Conservation (phyloP, 106 monocot species). For the Phalaenopsis aphrodite region DNA sequence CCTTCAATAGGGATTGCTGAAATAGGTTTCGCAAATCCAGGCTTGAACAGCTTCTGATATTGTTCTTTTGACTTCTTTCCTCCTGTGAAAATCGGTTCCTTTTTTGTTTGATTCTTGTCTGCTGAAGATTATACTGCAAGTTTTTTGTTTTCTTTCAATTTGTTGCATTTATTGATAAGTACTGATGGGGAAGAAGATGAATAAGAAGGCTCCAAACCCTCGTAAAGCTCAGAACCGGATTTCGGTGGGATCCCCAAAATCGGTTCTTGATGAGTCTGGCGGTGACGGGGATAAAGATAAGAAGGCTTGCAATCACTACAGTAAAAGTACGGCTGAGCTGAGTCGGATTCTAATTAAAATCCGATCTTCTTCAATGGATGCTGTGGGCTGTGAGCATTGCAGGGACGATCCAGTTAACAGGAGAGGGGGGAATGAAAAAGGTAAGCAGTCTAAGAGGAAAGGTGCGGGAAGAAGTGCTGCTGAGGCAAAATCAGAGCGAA, state of each 20-base stretch:
- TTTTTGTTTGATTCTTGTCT: neutral
- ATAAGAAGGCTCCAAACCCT: conserved; percentile 41
- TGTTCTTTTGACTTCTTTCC: neutral
- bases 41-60: neutral
- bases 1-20: neutral
- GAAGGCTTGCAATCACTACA: conserved; percentile 50
- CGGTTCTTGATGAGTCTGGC: neutral
- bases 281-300: conserved; percentile 11
- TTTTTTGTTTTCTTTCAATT: conserved; percentile 2
- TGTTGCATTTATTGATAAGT: conserved; percentile 8
- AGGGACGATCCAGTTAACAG: conserved; percentile 37
- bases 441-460: conserved; percentile 55
- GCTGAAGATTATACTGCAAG: neutral
- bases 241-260: neutral
- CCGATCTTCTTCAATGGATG: conserved; percentile 19
- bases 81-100: neutral
- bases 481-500: conserved; percentile 13
- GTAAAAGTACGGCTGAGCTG: conserved; percentile 19
- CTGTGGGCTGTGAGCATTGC: conserved; percentile 62
- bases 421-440: conserved; percentile 39
- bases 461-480: conserved; percentile 16
- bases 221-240: conserved; percentile 16
- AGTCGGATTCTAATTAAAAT: conserved; percentile 38
- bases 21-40: neutral
- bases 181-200: conserved; percentile 78